A percentile compares a stretch with the other conserved stretches of the same genome.
These are phyloP conservation scores for Pseudonitzschia pungens DNA, from an alignment of 108 stramenopile genomes.

Conservation along the genomic window DNA sequence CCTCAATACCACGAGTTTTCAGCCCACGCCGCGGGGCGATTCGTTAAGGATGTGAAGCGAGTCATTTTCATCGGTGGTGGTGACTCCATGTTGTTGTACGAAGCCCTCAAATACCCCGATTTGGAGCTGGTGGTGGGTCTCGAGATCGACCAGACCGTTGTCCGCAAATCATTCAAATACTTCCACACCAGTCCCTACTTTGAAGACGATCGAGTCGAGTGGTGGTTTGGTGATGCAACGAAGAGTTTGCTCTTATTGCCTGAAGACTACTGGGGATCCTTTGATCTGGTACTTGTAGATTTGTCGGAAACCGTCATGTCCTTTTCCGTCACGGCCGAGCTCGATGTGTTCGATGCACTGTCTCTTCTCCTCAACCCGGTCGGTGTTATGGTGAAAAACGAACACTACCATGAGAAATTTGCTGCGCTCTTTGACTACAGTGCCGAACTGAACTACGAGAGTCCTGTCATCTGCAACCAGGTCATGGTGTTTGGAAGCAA, in stretches of 20 bases:
- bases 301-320: slow-evolving; percentile 62
- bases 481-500: slow-evolving; percentile 30
- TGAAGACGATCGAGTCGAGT: slow-evolving; percentile 77
- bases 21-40: slow-evolving; percentile 59
- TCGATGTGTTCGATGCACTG: slow-evolving; percentile 59
- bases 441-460: slow-evolving; percentile 22
- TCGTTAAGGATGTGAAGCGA: slow-evolving; percentile 48
- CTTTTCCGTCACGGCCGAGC: slow-evolving; percentile 51
- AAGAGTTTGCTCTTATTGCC: slow-evolving; percentile 77
- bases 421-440: slow-evolving; percentile 49
- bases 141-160: slow-evolving; percentile 84
- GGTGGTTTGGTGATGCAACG: slow-evolving; percentile 91
- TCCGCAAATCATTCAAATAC: slow-evolving; percentile 70
- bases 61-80: slow-evolving; percentile 86
- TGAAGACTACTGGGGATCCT: slow-evolving; percentile 81
- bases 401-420: slow-evolving; percentile 54
- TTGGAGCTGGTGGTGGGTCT: slow-evolving; percentile 78
- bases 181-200: slow-evolving; percentile 83
- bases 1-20: slow-evolving; percentile 69
- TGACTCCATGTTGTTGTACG: slow-evolving; percentile 85
- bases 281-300: slow-evolving; percentile 85
- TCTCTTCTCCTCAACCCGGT: slow-evolving; percentile 56
- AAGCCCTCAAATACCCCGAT: slow-evolving; percentile 76
- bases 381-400: slow-evolving; percentile 65
- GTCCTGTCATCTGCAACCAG: slow-evolving; percentile 26